Evolutionary conservation across 148 eudicot genomes (phyloP).

Genomic region (Rhododendron henanense): DNA sequence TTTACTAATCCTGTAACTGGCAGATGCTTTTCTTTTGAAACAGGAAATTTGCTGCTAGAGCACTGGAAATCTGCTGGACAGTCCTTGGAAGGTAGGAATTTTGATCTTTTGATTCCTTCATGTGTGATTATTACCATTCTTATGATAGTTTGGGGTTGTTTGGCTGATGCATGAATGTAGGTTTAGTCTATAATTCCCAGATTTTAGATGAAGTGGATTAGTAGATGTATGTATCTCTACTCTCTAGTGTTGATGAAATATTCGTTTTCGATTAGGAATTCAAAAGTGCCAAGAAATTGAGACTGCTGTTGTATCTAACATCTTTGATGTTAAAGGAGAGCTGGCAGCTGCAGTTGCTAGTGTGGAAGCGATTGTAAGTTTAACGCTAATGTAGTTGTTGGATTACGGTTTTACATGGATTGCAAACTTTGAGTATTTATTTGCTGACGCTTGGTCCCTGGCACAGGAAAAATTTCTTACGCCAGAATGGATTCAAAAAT

Average conservation of each 20-base stretch:
- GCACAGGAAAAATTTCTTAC: conserved; percentile 75
- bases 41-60: conserved; percentile 58
- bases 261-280: conserved; percentile 46
- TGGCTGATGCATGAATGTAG: background rate
- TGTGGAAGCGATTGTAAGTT: conserved; percentile 80
- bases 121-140: background rate
- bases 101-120: background rate
- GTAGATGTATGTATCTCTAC: background rate
- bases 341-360: conserved; percentile 82
- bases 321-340: conserved; percentile 82
- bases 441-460: conserved; percentile 11
- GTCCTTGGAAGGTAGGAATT: conserved; percentile 47
- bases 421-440: conserved; percentile 7
- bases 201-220: background rate
- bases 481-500: conserved; percentile 70
- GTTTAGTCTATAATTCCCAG: background rate
- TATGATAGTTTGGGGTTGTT: background rate
- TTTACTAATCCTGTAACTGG: too few species aligned
- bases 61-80: conserved; percentile 72
- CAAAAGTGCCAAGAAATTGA: conserved; percentile 45
- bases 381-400: background rate
- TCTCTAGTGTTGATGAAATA: background rate
- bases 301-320: conserved; percentile 73
- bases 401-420: too few species aligned
- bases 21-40: too few species aligned